These are phyloP conservation scores for Fusarium nematophilum DNA, from an alignment of 2,329 filamentous ascomycete species.

Conservation along the genomic window DNA sequence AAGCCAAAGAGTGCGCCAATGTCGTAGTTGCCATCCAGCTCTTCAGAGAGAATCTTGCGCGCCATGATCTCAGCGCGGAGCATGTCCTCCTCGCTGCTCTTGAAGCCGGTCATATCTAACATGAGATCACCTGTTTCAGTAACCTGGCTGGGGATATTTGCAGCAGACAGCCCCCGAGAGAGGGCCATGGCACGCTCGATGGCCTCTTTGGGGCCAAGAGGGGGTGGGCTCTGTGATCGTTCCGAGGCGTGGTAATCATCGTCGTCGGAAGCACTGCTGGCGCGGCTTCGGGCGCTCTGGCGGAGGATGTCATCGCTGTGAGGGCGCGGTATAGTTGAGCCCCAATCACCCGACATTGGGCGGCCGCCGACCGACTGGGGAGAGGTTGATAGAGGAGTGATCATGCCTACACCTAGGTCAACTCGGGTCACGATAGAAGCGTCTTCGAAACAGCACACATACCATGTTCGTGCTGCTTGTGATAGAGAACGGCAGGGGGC, in stretches of 20 bases:
- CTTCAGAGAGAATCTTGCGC: slow-evolving; percentile 90
- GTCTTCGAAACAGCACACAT: slow-evolving; percentile 19
- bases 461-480: slow-evolving; percentile 46
- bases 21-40: slow-evolving; percentile 94
- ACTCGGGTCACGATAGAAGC: neutral
- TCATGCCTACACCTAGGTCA: slow-evolving; percentile 49
- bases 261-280: slow-evolving; percentile 51
- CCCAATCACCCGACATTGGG: slow-evolving; percentile 64
- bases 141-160: slow-evolving; percentile 93
- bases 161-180: slow-evolving; percentile 86
- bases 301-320: slow-evolving; percentile 68
- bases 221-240: slow-evolving; percentile 81
- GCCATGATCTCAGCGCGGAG: slow-evolving; percentile 93
- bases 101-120: slow-evolving; percentile 98
- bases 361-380: slow-evolving; percentile 61
- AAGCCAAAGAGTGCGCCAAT: slow-evolving; percentile 95
- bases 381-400: slow-evolving; percentile 66
- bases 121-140: slow-evolving; percentile 94
- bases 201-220: slow-evolving; percentile 77
- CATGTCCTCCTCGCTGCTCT: slow-evolving; percentile 92
- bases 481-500: slow-evolving; percentile 55
- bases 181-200: slow-evolving; percentile 85
- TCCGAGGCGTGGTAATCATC: slow-evolving; percentile 58
- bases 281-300: slow-evolving; percentile 55
- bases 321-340: slow-evolving; percentile 55